A percentile compares a stretch with the other conserved stretches of the same genome.
Evolutionary conservation across 2,329 filamentous ascomycete genomes (phyloP).

Genomic region (Fusarium agapanthi): DNA sequence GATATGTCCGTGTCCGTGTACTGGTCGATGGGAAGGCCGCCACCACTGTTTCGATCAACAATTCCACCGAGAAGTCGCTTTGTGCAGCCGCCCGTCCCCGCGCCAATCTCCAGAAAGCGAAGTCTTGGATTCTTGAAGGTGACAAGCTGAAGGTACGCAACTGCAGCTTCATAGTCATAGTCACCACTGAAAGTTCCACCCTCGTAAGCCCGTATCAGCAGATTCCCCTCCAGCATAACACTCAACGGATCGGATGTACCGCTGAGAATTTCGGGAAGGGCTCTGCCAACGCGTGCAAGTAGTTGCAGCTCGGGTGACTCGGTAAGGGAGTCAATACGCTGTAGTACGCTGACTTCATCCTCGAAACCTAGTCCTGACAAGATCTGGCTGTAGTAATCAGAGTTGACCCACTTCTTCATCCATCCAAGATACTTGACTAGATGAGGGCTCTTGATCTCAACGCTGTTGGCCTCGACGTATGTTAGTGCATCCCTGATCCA

Average conservation of each 20-base stretch:
- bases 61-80: constrained; percentile 8
- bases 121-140: neutral
- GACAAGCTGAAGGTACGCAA: constrained; percentile 7
- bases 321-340: neutral
- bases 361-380: neutral
- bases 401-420: constrained; percentile 5
- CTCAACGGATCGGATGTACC: neutral
- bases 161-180: constrained; percentile 5
- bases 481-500: neutral
- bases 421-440: constrained; percentile 3
- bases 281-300: neutral
- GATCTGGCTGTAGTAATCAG: neutral
- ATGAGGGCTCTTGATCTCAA: neutral
- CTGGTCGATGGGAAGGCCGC: neutral
- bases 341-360: neutral
- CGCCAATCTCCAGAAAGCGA: constrained; percentile 1
- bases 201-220: neutral
- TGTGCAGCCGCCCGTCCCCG: neutral
- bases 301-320: neutral
- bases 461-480: neutral
- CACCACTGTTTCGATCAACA: neutral
- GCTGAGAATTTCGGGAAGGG: neutral
- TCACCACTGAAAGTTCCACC: constrained; percentile 1
- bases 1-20: constrained; percentile 5
- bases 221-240: neutral